Evolutionary conservation across 257 asterid genomes (phyloP), one percentile per base, ranked within the genome.

Genomic region (Solanum chilense): DNA sequence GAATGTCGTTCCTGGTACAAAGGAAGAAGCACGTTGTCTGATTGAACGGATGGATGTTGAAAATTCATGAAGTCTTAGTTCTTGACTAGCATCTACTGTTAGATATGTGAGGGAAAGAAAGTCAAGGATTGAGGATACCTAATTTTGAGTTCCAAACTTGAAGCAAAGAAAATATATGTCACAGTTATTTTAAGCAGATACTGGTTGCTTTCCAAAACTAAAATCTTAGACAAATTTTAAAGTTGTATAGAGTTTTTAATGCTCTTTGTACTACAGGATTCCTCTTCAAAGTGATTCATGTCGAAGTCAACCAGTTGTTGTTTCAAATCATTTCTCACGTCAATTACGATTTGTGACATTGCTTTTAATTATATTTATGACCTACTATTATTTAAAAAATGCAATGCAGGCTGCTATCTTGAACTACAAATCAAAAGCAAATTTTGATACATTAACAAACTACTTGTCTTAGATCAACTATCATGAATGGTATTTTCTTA

Each of bases 11-110:
- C 97, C 97, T 3, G 92, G 94, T 27, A 94, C 96, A 2, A 97
- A 95, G 84, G 98, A 94, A 92, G 98, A 96, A 90, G 98, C 95
- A 29, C 89, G 91, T 3, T 93, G 96, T 23, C 93, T 95, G 85
- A 93, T 94, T 37, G 98, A 94, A 74, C 94, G 95, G 8, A 92
- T 96, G 90, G 97, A 94, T 84, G 98, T 95, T 35, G 98, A 95
- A 91, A 92, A 89, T 73, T 90, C 90, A 49, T 90, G 16, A 44
- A 58, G 62, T 13, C 21, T 11, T n/a, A 13, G 37, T 76, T 13
- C 60, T 76, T 76, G 58, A 23, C 31, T 76, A 76, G 58, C 35
- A 76, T 41, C 83, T 1, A 41, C 20, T 15, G 21, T 35, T 13
- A 76, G 37, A 41, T 75, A 11, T 33, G 20, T 21, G 52, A 45